Base-by-base conservation (phyloP, 179 eudicot species). In the Corrigiola litoralis region DNA sequence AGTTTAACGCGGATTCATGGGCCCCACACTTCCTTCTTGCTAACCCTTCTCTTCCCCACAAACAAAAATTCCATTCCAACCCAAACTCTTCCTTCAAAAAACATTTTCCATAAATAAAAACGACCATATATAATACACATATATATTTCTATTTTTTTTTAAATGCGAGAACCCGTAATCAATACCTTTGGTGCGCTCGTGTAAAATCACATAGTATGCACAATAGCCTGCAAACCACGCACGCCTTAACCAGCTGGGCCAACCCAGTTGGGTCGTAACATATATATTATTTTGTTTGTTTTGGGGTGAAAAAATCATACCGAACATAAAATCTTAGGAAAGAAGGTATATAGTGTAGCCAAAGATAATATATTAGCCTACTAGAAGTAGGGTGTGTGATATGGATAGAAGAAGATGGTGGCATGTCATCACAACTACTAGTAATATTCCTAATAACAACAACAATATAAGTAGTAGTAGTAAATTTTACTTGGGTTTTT, bases 401-500 rank as follows among this genome's bases (percentile, higher is more conserved):
- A 70, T 70, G 67, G 73, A 40, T 52, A 53, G 32, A 70, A 51
- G 29, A 57, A 56, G 32, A 29, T 61, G 44, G 21, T 52, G n/a
- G n/a, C n/a, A 17, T 7, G 36, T 61, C 42, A 32, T n/a, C n/a
- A n/a, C n/a, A n/a, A n/a, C 5, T 57, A 2, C n/a, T 21, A 4
- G 24, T 25, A 29, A 11, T 29, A 42, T 1, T 27, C 55, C 3
- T 8, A 45, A 20, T 38, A 49, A 38, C 46, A 27, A 21, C 14
- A 17, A 47, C 4, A 49, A 31, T 14, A 18, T 32, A 10, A 32
- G 29, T 42, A 36, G 27, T 34, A 21, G 23, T 25, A 60, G 40
- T 69, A 60, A 67, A 69, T 33, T 42, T 20, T 61, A 51, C 27
- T 32, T 18, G 8, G 27, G 34, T 41, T 24, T 41, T 59, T 59